Percentiles rank a stretch among this genome's conserved stretches.
These are phyloP conservation scores for Dorcoceras hygrometricum DNA, from an alignment of 257 asterid genomes.

Conservation along the genomic window DNA sequence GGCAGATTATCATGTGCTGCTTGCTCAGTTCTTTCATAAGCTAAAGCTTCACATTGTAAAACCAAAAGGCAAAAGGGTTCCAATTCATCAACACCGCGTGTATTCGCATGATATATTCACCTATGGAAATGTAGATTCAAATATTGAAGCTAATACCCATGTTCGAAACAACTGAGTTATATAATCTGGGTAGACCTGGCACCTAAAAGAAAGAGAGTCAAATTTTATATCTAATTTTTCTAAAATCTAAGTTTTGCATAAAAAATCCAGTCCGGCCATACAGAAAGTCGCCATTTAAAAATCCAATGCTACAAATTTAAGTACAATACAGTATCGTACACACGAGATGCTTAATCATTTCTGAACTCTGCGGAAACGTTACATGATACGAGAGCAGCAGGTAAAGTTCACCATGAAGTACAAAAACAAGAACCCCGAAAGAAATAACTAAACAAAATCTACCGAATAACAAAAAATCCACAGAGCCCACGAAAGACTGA, in stretches of 20 bases:
- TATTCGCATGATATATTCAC: not conserved
- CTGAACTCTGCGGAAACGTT: not conserved
- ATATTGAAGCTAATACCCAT: no score
- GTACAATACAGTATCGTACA: no score
- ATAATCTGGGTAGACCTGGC: no score
- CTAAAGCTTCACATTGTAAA: not conserved
- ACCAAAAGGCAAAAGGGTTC: not conserved
- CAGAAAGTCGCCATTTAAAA: no score
- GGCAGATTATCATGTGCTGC: not conserved
- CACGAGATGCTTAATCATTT: not conserved
- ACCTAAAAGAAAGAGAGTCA: no score
- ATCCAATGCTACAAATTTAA: no score
- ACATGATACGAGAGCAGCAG: not conserved
- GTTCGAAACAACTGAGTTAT: no score
- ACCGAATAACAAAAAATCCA: constrained; percentile 10
- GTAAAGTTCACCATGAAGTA: not conserved
- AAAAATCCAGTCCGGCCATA: no score
- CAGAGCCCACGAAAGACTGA: not conserved
- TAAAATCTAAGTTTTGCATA: no score
- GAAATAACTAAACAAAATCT: not conserved
- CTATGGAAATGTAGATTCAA: no score
- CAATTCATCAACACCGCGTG: constrained; percentile 7
- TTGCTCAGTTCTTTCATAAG: constrained; percentile 9
- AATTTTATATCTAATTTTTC: no score
- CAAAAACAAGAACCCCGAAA: not conserved